phyloP scores from a whole-genome alignment of 169 alveolate species.

The Cryptosporidium sp. region DNA sequence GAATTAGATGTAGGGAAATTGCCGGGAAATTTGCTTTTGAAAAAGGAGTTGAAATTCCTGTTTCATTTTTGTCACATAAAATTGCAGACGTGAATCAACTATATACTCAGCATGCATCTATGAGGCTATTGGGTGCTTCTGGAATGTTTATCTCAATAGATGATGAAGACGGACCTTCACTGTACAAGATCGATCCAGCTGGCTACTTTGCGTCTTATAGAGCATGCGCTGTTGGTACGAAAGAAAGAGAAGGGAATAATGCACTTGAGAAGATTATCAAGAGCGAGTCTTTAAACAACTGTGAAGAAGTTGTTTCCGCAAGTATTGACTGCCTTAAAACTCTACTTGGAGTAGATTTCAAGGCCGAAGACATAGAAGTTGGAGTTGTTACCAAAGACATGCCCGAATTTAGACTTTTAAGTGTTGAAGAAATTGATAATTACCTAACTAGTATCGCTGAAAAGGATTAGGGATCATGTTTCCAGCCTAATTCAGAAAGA shows the following conservation, averaged over 20 bases:
- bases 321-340: constrained; percentile 55
- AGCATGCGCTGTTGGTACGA: constrained; percentile 92
- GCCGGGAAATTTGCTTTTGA: constrained; percentile 91
- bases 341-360: constrained; percentile 82
- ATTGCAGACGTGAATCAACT: constrained; percentile 93
- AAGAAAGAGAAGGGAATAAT: constrained; percentile 91
- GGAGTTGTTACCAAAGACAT: constrained; percentile 88
- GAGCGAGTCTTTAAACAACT: constrained; percentile 52
- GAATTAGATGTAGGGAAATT: constrained; percentile 81
- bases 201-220: constrained; percentile 94
- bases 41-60: constrained; percentile 93
- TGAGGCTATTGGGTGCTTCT: constrained; percentile 89
- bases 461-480: constrained; percentile 79
- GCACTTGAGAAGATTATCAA: constrained; percentile 85
- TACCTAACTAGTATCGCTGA: constrained; percentile 90
- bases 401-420: constrained; percentile 87
- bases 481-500: neutral
- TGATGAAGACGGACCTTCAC: constrained; percentile 94
- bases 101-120: constrained; percentile 95
- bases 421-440: constrained; percentile 88
- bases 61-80: constrained; percentile 91
- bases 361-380: constrained; percentile 91
- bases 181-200: constrained; percentile 96
- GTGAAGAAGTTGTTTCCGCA: constrained; percentile 69
- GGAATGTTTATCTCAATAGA: constrained; percentile 92